phyloP scores from a whole-genome alignment of 2,329 filamentous ascomycete genomes.

The Pyricularia pennisetigena region DNA sequence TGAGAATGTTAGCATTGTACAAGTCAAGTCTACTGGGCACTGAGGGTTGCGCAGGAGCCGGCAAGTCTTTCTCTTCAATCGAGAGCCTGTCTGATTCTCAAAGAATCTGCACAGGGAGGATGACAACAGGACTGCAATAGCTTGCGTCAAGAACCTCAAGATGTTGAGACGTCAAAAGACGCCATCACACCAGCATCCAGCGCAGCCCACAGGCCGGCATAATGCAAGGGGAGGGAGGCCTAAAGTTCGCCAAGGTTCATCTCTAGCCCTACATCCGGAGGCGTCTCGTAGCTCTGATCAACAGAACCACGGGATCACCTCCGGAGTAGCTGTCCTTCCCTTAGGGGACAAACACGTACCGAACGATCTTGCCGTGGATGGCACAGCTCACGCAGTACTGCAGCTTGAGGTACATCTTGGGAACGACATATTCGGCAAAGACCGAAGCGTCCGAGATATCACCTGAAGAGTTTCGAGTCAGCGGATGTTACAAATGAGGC shows the following conservation, averaged over 20 bases:
- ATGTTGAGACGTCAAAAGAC: neutral
- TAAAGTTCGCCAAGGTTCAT: constrained; percentile 27
- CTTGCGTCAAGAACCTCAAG: neutral
- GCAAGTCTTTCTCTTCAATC: neutral
- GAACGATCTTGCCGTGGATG: constrained; percentile 99
- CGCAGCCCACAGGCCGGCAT: constrained; percentile 3
- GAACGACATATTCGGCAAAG: constrained; percentile 97
- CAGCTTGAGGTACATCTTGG: constrained; percentile 99
- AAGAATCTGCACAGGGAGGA: neutral
- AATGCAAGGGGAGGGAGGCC: constrained; percentile 7
- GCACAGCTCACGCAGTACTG: constrained; percentile 99
- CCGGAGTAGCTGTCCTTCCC: constrained; percentile 44
- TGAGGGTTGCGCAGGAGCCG: neutral
- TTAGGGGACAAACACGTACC: constrained; percentile 61
- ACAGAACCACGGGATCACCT: constrained; percentile 27
- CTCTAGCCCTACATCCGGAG: constrained; percentile 17
- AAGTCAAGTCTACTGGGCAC: constrained; percentile 10
- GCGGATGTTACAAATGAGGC: neutral
- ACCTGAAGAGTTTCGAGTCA: constrained; percentile 45
- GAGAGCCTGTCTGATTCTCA: neutral
- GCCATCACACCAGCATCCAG: neutral
- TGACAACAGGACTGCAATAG: neutral
- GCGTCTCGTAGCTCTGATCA: neutral
- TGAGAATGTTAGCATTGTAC: constrained; percentile 24
- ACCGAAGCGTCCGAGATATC: constrained; percentile 99